Conservation (phyloP, 106 monocot genomes). For the Gastrodia elata region DNA sequence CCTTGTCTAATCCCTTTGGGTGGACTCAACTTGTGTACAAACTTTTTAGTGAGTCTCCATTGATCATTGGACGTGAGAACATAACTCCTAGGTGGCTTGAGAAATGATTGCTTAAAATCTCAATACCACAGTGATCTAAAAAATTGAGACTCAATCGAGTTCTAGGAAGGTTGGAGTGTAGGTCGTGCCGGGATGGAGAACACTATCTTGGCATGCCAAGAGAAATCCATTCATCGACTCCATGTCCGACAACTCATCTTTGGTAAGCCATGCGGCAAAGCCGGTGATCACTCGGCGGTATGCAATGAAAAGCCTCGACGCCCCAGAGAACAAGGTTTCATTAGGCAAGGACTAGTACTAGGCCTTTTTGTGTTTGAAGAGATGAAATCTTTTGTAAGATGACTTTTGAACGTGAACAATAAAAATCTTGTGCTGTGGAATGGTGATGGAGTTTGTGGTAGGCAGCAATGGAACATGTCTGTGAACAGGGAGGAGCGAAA, state of each 20-base stretch:
- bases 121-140: no score
- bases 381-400: background rate
- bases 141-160: background rate
- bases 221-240: slow-evolving; percentile 18
- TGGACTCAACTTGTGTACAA: no score
- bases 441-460: background rate
- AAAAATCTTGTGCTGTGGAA: background rate
- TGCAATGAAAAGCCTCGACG: slow-evolving; percentile 25
- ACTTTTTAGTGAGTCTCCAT: no score
- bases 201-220: slow-evolving; percentile 4
- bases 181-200: slow-evolving; percentile 23
- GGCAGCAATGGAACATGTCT: background rate
- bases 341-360: slow-evolving; percentile 1
- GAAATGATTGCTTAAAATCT: no score
- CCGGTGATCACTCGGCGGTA: slow-evolving; percentile 34
- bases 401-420: background rate
- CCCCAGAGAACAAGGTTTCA: background rate
- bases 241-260: slow-evolving; percentile 16
- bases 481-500: background rate
- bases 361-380: slow-evolving; percentile 3
- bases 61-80: no score
- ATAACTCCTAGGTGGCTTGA: no score
- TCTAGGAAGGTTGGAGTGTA: slow-evolving; percentile 36
- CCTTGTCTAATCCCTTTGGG: no score
- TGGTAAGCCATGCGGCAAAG: slow-evolving; percentile 35